Evolutionary conservation across 164 flowering plant species (phyloP).

Genomic region (Kalanchoe fedtschenkoi): DNA sequence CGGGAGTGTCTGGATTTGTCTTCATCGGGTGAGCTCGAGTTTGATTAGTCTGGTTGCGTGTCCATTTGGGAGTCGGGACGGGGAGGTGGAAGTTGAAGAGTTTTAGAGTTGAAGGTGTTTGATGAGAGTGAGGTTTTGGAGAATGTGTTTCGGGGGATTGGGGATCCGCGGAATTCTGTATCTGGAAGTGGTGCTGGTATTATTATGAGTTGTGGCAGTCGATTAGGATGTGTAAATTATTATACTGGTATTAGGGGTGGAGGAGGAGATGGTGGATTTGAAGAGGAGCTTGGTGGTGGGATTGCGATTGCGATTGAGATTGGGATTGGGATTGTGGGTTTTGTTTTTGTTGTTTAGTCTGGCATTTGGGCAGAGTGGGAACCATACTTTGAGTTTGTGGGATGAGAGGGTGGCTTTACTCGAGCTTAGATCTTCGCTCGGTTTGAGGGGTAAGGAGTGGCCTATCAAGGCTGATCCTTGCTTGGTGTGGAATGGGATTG

Average conservation of each 20-base stretch:
- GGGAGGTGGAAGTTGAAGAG: too few species aligned
- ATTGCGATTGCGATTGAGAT: too few species aligned
- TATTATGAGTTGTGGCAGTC: not conserved
- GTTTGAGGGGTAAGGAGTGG: constrained; percentile 74
- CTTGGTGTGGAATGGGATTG: constrained; percentile 33
- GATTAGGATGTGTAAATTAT: not conserved
- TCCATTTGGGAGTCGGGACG: not conserved
- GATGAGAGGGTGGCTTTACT: constrained; percentile 44
- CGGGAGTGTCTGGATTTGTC: not conserved
- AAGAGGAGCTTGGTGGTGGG: constrained; percentile 10
- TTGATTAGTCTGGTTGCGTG: too few species aligned
- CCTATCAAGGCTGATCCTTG: constrained; percentile 65
- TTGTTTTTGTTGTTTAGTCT: constrained; percentile 19
- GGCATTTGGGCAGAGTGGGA: constrained; percentile 16
- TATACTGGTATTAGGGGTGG: not conserved
- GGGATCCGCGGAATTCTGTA: too few species aligned
- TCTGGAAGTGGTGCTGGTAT: not conserved
- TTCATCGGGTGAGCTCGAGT: not conserved
- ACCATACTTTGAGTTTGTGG: constrained; percentile 11
- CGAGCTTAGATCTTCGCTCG: constrained; percentile 63
- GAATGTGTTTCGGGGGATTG: too few species aligned
- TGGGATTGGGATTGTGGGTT: constrained; percentile 3
- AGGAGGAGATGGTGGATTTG: constrained; percentile 31
- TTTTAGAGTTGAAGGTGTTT: too few species aligned
- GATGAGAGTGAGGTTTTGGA: too few species aligned